phyloP scores from a whole-genome alignment of 768 basidiomycete species.

The Mycena filopes region DNA sequence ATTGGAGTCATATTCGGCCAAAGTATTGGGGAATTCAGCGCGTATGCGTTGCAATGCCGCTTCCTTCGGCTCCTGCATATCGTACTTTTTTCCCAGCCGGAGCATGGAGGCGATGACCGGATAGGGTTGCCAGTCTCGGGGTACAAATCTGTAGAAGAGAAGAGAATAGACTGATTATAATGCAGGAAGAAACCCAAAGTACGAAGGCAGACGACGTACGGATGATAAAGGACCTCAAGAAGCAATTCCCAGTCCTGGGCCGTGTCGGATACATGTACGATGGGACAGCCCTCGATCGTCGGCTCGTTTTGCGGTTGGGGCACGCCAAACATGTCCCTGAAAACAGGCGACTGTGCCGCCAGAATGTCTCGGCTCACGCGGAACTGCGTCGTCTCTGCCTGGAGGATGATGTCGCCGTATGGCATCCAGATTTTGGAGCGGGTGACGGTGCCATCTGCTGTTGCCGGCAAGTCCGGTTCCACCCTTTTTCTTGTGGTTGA shows the following conservation, averaged over 20 bases:
- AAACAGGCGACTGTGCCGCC: slow-evolving; percentile 56
- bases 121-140: background rate
- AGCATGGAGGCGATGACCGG: slow-evolving; percentile 12
- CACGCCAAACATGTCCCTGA: slow-evolving; percentile 55
- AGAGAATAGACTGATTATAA: background rate
- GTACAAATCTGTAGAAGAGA: slow-evolving; percentile 3
- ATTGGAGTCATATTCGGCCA: background rate
- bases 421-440: too few species aligned
- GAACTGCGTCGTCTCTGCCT: too few species aligned
- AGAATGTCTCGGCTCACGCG: background rate
- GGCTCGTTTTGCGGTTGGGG: slow-evolving; percentile 45
- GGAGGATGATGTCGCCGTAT: too few species aligned
- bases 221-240: background rate
- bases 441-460: background rate
- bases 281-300: too few species aligned
- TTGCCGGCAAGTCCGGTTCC: too few species aligned
- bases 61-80: background rate
- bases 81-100: slow-evolving; percentile 23
- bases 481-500: too few species aligned
- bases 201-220: background rate
- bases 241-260: background rate
- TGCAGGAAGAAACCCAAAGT: background rate
- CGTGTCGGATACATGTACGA: slow-evolving; percentile 36
- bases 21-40: slow-evolving; percentile 5
- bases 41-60: slow-evolving; percentile 7